Evolutionary conservation across 805 yeast species (phyloP), one percentile per base, ranked within the genome.

Genomic region (Pichia manshurica): DNA sequence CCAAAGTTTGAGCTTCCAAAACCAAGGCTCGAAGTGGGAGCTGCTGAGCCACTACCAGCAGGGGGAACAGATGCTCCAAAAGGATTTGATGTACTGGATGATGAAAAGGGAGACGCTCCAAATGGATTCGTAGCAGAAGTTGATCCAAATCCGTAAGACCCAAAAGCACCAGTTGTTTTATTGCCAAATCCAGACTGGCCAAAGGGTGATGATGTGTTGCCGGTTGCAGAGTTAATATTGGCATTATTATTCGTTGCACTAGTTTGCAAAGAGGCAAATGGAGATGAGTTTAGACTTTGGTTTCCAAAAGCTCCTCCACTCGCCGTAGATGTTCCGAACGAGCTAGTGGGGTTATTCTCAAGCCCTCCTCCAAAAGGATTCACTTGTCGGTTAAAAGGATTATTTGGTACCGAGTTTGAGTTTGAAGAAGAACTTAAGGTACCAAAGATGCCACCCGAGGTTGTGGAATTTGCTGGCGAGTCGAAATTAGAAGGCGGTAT

Each of bases 351-450:
- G 15, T 19, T 23, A 25, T 25, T 35, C 9, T 22, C 13, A 17
- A 16, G n/a, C 2, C 48, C 51, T 5, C 49, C 40, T 5, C 64
- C 63, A 49, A 65, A 61, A 35, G 67, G 53, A 29, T 51, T 25
- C 8, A 50, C 5, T 6, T 42, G 33, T 5, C 52, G 53, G 22
- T 55, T 53, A 34, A 53, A 51, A 8, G 56, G 42, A 22, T 49
- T 46, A 22, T 33, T 25, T 19, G 45, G 17, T 8, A 10, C 29
- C 10, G 29, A 25, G 29, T n/a, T n/a, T n/a, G n/a, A n/a, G n/a
- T n/a, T n/a, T n/a, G n/a, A n/a, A 13, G 46, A n/a, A 7, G 38
- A 16, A 5, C 19, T 20, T 29, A 31, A 12, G 13, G 8, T 25
- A 19, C 45, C 54, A 35, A 39, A 42, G 16, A 33, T 43, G 44